phyloP scores from a whole-genome alignment of 805 yeast genomes.

The Torulaspora franciscae region DNA sequence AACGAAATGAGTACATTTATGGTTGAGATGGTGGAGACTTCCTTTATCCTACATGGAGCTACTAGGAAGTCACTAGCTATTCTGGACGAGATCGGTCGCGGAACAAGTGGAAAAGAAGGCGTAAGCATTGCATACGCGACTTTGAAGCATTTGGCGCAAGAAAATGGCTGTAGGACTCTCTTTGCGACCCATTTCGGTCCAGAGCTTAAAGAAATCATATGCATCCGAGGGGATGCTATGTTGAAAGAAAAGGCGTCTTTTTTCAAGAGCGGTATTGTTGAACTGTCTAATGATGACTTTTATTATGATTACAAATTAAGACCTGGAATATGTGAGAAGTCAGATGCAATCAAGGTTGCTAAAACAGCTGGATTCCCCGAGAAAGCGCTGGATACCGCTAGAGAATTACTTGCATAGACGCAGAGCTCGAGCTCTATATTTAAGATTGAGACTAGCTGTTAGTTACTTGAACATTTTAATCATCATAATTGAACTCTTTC shows the following conservation, averaged over 20 bases:
- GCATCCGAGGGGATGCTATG: conserved; percentile 25
- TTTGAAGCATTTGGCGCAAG: conserved; percentile 47
- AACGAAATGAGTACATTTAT: conserved; percentile 83
- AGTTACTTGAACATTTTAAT: neutral
- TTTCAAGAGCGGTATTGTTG: conserved; percentile 27
- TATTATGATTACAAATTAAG: conserved; percentile 49
- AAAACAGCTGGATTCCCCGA: conserved; percentile 73
- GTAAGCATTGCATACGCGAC: conserved; percentile 80
- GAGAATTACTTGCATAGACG: conserved; percentile 23
- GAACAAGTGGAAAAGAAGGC: conserved; percentile 83
- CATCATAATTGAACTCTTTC: conserved; percentile 9
- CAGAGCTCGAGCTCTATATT: neutral
- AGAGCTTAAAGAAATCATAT: conserved; percentile 44
- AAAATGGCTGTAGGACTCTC: conserved; percentile 63
- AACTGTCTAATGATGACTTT: conserved; percentile 24
- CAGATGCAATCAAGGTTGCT: conserved; percentile 76
- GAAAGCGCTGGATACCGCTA: conserved; percentile 52
- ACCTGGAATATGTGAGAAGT: conserved; percentile 65
- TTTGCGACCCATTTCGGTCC: conserved; percentile 85
- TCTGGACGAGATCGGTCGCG: conserved; percentile 85
- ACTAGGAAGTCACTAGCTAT: conserved; percentile 67
- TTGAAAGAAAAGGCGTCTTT: conserved; percentile 18
- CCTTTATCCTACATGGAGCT: conserved; percentile 60
- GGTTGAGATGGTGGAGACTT: conserved; percentile 89
- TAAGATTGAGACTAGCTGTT: neutral